A percentile compares a stretch with the other conserved stretches of the same genome.
These are phyloP conservation scores for Rhizoclosmatium globosum DNA, from an alignment of 192 early-diverging fungal genomes.

Conservation along the genomic window DNA sequence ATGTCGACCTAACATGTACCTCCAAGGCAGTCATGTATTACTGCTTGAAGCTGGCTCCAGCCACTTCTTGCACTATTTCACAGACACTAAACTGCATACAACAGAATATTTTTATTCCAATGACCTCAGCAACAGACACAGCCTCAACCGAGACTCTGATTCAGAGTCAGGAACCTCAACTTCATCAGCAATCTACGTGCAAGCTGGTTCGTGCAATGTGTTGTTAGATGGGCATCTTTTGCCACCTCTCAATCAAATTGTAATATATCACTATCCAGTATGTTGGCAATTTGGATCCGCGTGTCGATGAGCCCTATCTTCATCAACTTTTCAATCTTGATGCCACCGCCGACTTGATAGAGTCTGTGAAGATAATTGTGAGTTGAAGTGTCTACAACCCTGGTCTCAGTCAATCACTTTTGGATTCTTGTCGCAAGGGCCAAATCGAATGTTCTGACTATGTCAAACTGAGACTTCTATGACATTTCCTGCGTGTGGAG, in stretches of 20 bases:
- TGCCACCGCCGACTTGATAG: constrained; percentile 65
- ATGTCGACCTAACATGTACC: too few species aligned
- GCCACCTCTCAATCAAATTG: too few species aligned
- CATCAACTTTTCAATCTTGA: constrained; percentile 74
- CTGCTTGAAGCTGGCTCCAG: too few species aligned
- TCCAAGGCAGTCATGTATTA: too few species aligned
- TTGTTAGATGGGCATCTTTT: not conserved
- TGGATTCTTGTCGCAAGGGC: not conserved
- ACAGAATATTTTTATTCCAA: too few species aligned
- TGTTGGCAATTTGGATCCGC: constrained; percentile 87
- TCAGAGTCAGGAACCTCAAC: not conserved
- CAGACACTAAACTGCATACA: too few species aligned
- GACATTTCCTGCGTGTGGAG: too few species aligned
- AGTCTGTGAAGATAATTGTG: constrained; percentile 80
- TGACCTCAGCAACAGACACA: not conserved
- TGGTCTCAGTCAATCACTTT: not conserved
- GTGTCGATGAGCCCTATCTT: constrained; percentile 76
- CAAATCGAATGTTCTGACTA: too few species aligned
- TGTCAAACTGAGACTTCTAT: too few species aligned
- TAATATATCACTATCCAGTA: constrained; percentile 50
- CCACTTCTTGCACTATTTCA: too few species aligned
- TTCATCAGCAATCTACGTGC: constrained; percentile 20
- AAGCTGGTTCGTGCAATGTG: constrained; percentile 23
- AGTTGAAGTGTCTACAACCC: not conserved
- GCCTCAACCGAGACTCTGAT: constrained; percentile 1